These are phyloP conservation scores for Xylariaceae sp. DNA, from an alignment of 2,329 filamentous ascomycete species.

Conservation along the genomic window DNA sequence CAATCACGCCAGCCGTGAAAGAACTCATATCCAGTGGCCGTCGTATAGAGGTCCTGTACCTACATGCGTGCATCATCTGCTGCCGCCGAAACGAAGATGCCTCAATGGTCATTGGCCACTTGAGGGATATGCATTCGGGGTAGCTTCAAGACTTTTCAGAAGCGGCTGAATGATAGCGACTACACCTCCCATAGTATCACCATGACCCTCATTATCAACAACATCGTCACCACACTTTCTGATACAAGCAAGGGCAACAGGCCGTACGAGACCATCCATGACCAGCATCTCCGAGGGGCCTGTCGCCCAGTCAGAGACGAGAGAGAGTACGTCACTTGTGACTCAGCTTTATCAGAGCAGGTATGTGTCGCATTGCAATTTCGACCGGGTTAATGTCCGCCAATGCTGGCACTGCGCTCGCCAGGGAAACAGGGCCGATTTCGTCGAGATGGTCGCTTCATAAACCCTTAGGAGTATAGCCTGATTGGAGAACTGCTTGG, in stretches of 20 bases:
- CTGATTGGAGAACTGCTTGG: slow-evolving; percentile 9
- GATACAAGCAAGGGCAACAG: neutral
- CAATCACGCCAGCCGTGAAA: slow-evolving; percentile 12
- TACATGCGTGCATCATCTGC: slow-evolving; percentile 15
- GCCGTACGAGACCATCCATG: neutral
- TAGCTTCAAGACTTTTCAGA: slow-evolving; percentile 10
- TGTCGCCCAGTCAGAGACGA: slow-evolving; percentile 1
- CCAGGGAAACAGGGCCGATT: slow-evolving; percentile 12
- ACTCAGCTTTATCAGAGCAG: neutral
- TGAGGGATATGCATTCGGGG: slow-evolving; percentile 9
- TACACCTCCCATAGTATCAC: slow-evolving; percentile 12
- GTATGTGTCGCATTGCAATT: slow-evolving; percentile 13
- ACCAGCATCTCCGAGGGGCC: neutral
- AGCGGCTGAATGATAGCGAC: slow-evolving; percentile 15
- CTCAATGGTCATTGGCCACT: slow-evolving; percentile 9
- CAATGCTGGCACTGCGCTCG: slow-evolving; percentile 8
- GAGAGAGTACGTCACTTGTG: neutral
- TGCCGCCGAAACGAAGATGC: slow-evolving; percentile 10
- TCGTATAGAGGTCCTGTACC: slow-evolving; percentile 6
- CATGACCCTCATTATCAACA: neutral
- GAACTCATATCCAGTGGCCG: slow-evolving; percentile 7
- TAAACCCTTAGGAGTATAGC: neutral
- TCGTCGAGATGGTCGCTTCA: slow-evolving; percentile 6
- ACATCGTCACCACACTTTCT: slow-evolving; percentile 5
- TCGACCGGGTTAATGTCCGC: slow-evolving; percentile 9